Evolutionary conservation across 805 yeast species (phyloP).

Genomic region (Wickerhamomyces strasburgensis): DNA sequence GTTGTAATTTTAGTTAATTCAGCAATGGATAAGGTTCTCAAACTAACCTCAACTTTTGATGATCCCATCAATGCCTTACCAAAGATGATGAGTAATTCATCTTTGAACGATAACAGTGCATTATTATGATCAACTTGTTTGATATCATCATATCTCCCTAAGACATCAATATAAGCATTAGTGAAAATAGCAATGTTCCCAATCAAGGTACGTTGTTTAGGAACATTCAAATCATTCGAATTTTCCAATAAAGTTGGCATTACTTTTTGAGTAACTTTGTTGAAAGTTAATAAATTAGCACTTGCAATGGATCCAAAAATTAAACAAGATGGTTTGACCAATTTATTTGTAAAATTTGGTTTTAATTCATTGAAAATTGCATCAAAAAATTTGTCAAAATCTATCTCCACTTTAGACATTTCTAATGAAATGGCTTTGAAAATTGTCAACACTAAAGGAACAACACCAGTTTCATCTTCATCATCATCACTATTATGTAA

Average conservation of each 20-base stretch:
- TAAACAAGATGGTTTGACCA: constrained; percentile 58
- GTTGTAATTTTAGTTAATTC: constrained; percentile 56
- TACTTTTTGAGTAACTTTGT: constrained; percentile 41
- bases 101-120: constrained; percentile 35
- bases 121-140: constrained; percentile 6
- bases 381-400: constrained; percentile 34
- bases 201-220: constrained; percentile 55
- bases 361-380: constrained; percentile 46
- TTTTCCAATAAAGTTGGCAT: constrained; percentile 39
- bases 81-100: constrained; percentile 59
- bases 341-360: constrained; percentile 46
- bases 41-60: constrained; percentile 62
- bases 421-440: constrained; percentile 40
- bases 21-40: constrained; percentile 60
- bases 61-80: constrained; percentile 67
- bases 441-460: constrained; percentile 39
- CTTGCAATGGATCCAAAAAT: constrained; percentile 53
- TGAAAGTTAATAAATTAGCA: constrained; percentile 41
- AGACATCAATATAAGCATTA: constrained; percentile 43
- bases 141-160: constrained; percentile 26
- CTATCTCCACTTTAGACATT: constrained; percentile 28
- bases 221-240: constrained; percentile 38
- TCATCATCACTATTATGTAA: constrained; percentile 66
- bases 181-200: constrained; percentile 57
- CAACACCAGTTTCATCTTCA: constrained; percentile 33